Percentiles rank a stretch among this genome's conserved stretches.
These are phyloP conservation scores for Penicillium sp. DNA, from an alignment of 2,329 filamentous ascomycete species.

Conservation along the genomic window DNA sequence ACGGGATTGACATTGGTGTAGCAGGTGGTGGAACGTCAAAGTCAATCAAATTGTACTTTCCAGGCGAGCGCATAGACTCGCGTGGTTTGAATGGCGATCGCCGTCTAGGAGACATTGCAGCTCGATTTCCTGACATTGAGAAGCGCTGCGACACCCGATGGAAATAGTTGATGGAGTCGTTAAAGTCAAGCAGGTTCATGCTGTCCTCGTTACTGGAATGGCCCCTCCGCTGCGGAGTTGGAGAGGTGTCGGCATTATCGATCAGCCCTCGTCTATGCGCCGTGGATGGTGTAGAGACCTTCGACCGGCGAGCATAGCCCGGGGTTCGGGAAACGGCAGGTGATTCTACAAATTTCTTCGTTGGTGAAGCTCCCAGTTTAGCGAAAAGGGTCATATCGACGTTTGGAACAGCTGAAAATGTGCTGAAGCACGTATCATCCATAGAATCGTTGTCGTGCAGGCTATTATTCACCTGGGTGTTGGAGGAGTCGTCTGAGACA, in stretches of 20 bases:
- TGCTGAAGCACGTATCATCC: constrained; percentile 62
- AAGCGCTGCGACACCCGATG: constrained; percentile 47
- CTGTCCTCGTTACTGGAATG: constrained; percentile 52
- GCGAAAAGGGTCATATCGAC: constrained; percentile 77
- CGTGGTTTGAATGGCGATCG: constrained; percentile 42
- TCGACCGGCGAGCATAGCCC: constrained; percentile 17
- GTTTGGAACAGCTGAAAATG: constrained; percentile 78
- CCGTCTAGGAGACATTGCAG: constrained; percentile 34
- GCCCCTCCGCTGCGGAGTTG: constrained; percentile 50
- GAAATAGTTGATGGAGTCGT: constrained; percentile 66
- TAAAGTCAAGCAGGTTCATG: constrained; percentile 83
- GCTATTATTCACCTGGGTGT: constrained; percentile 29
- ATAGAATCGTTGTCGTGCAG: constrained; percentile 28
- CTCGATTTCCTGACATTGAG: constrained; percentile 31
- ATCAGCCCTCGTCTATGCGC: constrained; percentile 33
- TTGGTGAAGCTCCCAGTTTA: constrained; percentile 60
- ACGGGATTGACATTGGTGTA: constrained; percentile 85
- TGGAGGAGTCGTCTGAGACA: constrained; percentile 19
- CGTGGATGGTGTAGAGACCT: constrained; percentile 46
- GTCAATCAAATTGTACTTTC: constrained; percentile 70
- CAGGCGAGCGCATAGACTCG: constrained; percentile 34
- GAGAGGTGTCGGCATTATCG: constrained; percentile 32
- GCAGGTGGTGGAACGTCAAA: constrained; percentile 93
- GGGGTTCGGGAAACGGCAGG: constrained; percentile 28
- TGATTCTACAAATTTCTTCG: constrained; percentile 44